Base-by-base conservation (phyloP, 495 filamentous ascomycete genomes). In the Acidomyces sp. region DNA sequence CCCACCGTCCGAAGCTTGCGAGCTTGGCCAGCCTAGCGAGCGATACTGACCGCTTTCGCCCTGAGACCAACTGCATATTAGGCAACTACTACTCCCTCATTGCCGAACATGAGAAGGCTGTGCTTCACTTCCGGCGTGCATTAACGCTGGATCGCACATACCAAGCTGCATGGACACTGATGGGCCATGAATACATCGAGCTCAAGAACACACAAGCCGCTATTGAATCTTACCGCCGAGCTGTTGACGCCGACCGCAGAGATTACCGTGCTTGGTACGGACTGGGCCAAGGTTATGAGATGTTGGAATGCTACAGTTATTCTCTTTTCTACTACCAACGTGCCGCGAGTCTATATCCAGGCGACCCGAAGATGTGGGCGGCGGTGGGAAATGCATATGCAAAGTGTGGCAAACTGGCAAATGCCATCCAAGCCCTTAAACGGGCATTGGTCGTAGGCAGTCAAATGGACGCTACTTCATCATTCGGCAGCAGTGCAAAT, bases 241-340 rank as follows among this genome's bases (percentile, higher is more conserved):
- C 92, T 1, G 92, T 99, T 3, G 92, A 96, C 50, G 80, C 88
- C 55, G 96, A 99, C 57, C 78, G 90, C 30, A 82, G 87, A 55
- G 92, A 99, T 55, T 96, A 95, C 61, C 81, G 92, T 35, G 92
- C 92, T 12, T 99, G 92, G 92, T 96, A 96, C 57, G 90, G 92
- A 37, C 68, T 99, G 0, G 92, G 92, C 4, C 88, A 96, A 55
- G 90, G 88, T 0, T 99, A 99, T 52, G 92, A 99, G 56, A 78
- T 99, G 19, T 72, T 99, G 6, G 92, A 96, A 58, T 95, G 95
- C 86, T 82, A 93, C 50, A 80, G 84, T 42, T 99, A 99, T 58
- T 83, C 87, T 3, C 66, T 96, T 0, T 96, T 85, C 71, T 99
- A 99, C 61, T 95, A 90, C 64, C 88, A 99, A 52, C 85, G 87